Percentiles rank a stretch among this genome's conserved stretches.
Evolutionary conservation across 176 grass and related monocot genomes (phyloP).

Genomic region (Ensete glaucum): DNA sequence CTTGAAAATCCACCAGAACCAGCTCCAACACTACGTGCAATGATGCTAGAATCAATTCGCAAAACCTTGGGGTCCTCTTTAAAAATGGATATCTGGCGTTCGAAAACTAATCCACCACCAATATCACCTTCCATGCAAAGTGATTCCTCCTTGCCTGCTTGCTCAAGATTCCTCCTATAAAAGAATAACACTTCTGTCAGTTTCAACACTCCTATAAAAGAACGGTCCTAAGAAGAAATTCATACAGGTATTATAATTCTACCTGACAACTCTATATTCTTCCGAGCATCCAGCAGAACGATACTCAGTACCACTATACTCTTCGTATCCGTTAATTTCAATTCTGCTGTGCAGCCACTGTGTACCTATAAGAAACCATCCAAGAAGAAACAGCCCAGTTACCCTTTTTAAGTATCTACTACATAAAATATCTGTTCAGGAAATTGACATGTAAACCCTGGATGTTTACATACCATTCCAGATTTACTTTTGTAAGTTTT

Average conservation of each 20-base stretch:
- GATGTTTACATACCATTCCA: too few relatives aligned
- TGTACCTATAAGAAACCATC: conserved; percentile 30
- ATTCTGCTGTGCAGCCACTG: conserved; percentile 94
- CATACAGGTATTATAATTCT: neutral
- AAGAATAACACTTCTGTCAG: neutral
- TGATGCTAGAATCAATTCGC: conserved; percentile 73
- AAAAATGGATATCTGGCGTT: conserved; percentile 65
- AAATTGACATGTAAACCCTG: too few relatives aligned
- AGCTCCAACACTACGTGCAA: conserved; percentile 69
- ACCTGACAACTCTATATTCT: conserved; percentile 65
- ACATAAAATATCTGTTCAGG: too few relatives aligned
- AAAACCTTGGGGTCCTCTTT: conserved; percentile 52
- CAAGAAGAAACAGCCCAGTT: conserved; percentile 8
- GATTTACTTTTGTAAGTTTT: neutral
- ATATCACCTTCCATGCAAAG: conserved; percentile 93
- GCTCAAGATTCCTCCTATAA: conserved; percentile 58
- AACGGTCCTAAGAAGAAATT: neutral
- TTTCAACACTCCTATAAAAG: neutral
- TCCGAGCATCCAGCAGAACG: conserved; percentile 94
- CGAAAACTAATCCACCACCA: conserved; percentile 69
- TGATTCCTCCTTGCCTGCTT: conserved; percentile 71
- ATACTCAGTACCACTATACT: conserved; percentile 83
- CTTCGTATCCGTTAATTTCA: conserved; percentile 91
- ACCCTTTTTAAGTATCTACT: neutral
- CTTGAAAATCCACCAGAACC: conserved; percentile 95